Base-by-base conservation (phyloP, 2,329 filamentous ascomycete genomes). In the Neonectria neomacrospora region DNA sequence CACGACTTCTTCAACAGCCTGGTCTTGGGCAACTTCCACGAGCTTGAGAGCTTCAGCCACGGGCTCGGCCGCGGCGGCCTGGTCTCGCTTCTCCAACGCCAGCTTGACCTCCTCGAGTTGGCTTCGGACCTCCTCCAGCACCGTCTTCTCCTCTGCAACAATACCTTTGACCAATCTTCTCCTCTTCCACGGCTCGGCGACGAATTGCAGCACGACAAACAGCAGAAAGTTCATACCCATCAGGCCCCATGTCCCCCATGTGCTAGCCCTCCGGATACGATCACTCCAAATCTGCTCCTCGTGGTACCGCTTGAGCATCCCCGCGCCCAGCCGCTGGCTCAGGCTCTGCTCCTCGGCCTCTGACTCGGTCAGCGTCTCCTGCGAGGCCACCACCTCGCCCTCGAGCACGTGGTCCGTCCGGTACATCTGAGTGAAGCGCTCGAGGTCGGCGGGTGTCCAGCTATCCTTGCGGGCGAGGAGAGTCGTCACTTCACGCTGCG, bases 261-360 rank as follows among this genome's bases (percentile, higher is more conserved):
- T 99, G 77, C 92, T 96, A 84, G 97, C 97, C 68, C 96, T 86
- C 37, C 96, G 86, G 76, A 99, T 99, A 72, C 97, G 95, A 77
- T 99, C 96, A 75, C 93, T 97, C 96, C 96, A 99, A 60, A 99
- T 96, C 81, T 99, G 96, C 82, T 99, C 96, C 80, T 99, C 96
- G 78, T 99, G 96, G 79, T 99, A 99, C 64, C 96, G 88, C 65
- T 91, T 91, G 54, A 97, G 83, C 71, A 98, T 97, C 54, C 90
- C 89, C 65, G 91, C 89, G 75, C 91, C 95, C 57, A 99, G 82
- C 72, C 90, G 87, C 55, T 89, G 87, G 58, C 90, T 87, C 1
- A 94, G 86, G 65, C 91, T 90, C 79, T 97, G 92, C 64, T 96
- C 89, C 32, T 92, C 88, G 47, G 87, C 86, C 81, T 99, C 96